A percentile compares a stretch with the other conserved stretches of the same genome.
phyloP scores from a whole-genome alignment of 768 basidiomycete genomes.

The Mycena capillaripes region DNA sequence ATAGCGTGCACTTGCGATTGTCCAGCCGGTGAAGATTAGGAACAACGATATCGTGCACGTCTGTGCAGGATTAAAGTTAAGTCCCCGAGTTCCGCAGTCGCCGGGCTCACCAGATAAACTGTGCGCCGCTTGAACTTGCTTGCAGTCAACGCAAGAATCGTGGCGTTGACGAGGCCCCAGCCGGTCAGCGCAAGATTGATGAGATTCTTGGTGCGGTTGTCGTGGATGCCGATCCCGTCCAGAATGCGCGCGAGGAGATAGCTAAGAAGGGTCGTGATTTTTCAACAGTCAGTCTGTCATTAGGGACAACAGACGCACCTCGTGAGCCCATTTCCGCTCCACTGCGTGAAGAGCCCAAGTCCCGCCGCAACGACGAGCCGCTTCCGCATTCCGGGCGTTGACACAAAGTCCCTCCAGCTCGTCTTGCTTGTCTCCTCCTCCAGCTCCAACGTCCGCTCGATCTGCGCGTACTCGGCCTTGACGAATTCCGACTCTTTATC shows the following conservation, averaged over 20 bases:
- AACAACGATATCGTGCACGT: conserved; percentile 61
- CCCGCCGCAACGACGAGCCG: conserved; percentile 63
- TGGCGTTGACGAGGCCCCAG: conserved; percentile 70
- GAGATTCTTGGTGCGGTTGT: conserved; percentile 66
- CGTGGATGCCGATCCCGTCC: conserved; percentile 64
- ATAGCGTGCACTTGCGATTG: conserved; percentile 65
- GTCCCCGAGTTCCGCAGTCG: neutral
- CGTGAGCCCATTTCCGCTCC: conserved; percentile 76
- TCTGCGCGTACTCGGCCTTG: conserved; percentile 70
- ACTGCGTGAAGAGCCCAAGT: conserved; percentile 72
- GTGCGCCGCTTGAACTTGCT: conserved; percentile 63
- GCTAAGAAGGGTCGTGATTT: no score
- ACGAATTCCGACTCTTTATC: conserved; percentile 67
- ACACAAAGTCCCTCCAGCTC: conserved; percentile 62
- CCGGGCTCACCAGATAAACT: conserved; percentile 59
- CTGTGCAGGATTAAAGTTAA: conserved; percentile 38
- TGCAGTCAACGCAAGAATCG: conserved; percentile 62
- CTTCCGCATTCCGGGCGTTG: conserved; percentile 65
- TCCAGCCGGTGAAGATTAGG: conserved; percentile 67
- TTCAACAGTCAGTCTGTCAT: no score
- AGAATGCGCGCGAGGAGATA: conserved; percentile 70
- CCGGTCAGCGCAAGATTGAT: conserved; percentile 68
- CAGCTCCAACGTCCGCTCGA: conserved; percentile 66
- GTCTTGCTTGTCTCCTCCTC: conserved; percentile 62
- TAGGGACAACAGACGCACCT: neutral